Evolutionary conservation across 352 stramenopile genomes (phyloP), one percentile per base, ranked within the genome.

Genomic region (Phytopythium oedochilum): DNA sequence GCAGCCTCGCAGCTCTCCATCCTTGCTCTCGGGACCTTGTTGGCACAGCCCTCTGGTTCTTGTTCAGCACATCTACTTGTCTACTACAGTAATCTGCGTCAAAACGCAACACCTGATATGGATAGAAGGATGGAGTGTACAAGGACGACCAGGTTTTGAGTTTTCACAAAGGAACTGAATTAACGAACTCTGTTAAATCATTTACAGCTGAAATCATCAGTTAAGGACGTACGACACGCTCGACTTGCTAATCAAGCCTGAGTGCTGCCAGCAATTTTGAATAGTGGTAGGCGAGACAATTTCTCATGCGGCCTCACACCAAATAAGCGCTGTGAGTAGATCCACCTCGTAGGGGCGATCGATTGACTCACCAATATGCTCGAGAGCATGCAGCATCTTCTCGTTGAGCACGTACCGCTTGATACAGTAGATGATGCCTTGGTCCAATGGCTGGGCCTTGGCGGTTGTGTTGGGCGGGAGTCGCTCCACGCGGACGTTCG

Each of bases 241-340:
- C 5, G 7, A 6, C 36, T 42, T 42, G 18, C 18, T 42, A 22
- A 42, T 42, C 22, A 55, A 39, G 1, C 48, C 34, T n/a, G 48
- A 55, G 48, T 55, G 48, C 31, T 55, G 4, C 34, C 48, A 55
- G 48, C 34, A 55, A 34, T 55, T 23, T 2, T 15, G 12, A 8
- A 55, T 55, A 14, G 34, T 35, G 20, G 43, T 26, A 15, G 49
- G 8, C 23, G 49, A 47, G 9, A 55, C 49, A 22, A 47, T 55
- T 9, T 55, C 49, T 22, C 49, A 55, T 23, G 49, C 34, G 23
- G 31, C 36, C 31, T 47, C 5, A 22, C 49, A 55, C 49, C 49
- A 55, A 32, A 36, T 17, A 1, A 55, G 26, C 8, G 35, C 49
- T 28, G 43, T 35, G 10, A 42, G 4, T 22, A 55, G 5, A 17